Evolutionary conservation across 106 monocot species (phyloP).

Genomic region (Narthecium ossifragum): DNA sequence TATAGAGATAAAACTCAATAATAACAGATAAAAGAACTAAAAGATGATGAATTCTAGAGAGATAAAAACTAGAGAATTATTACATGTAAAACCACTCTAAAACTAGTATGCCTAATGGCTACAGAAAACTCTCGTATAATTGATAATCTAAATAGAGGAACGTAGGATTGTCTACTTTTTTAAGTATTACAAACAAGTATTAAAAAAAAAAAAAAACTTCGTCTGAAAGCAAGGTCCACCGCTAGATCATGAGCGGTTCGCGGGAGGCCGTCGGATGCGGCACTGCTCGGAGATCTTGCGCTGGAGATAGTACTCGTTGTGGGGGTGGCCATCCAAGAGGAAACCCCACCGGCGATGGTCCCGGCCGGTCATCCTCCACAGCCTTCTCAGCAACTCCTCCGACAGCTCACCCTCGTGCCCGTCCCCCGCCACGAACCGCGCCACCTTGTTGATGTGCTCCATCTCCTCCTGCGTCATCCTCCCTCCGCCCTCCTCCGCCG

Average conservation of each 20-base stretch:
- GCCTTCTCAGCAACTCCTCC: conserved; percentile 35
- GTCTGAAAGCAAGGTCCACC: neutral
- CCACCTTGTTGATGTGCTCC: conserved; percentile 42
- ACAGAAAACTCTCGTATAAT: neutral
- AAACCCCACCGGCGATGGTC: conserved; percentile 62
- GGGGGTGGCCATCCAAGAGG: conserved; percentile 42
- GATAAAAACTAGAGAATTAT: too few relatives aligned
- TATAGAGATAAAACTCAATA: too few relatives aligned
- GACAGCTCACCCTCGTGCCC: conserved; percentile 27
- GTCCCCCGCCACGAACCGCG: conserved; percentile 36
- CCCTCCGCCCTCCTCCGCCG: neutral
- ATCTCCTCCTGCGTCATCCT: conserved; percentile 22
- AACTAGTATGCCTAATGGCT: neutral
- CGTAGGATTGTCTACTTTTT: neutral
- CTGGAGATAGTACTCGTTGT: conserved; percentile 40
- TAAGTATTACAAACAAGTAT: neutral
- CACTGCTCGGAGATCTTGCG: conserved; percentile 61
- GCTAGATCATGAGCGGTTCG: neutral
- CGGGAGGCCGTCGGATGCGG: conserved; percentile 7
- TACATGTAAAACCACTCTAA: neutral
- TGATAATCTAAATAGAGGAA: neutral
- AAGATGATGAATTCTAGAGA: too few relatives aligned
- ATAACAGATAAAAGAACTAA: too few relatives aligned
- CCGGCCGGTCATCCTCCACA: conserved; percentile 31
- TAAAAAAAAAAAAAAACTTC: neutral